These are phyloP conservation scores for Euphorbia lathyris DNA, from an alignment of 345 rosid species.

Conservation along the genomic window DNA sequence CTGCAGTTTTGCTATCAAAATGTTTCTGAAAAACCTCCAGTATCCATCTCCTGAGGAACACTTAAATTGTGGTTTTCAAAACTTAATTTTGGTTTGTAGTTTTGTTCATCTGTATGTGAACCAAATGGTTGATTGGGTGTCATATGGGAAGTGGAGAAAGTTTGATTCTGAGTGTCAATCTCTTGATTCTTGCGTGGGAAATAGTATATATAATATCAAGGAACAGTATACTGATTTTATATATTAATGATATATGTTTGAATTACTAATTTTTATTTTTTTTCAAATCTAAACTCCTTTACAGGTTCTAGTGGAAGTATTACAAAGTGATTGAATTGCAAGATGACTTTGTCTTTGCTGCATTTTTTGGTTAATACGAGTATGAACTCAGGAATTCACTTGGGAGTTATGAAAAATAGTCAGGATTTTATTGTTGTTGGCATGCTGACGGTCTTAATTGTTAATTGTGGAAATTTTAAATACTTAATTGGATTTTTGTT, in stretches of 20 bases:
- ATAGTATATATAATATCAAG: no score
- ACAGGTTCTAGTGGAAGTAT: background rate
- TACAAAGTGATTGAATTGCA: background rate
- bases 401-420: background rate
- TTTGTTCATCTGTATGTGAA: background rate
- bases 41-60: no score
- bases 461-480: background rate
- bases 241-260: no score
- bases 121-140: background rate
- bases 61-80: no score
- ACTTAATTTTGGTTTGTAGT: background rate
- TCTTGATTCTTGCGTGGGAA: background rate
- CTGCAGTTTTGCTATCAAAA: background rate
- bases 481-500: background rate
- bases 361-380: background rate
- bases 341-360: background rate
- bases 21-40: background rate
- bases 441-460: background rate
- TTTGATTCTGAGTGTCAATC: background rate
- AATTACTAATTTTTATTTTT: background rate
- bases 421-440: background rate
- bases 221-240: no score
- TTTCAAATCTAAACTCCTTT: background rate
- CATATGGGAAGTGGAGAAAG: background rate
- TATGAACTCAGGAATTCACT: background rate